These are phyloP conservation scores for Typha latifolia DNA, from an alignment of 176 grass and related monocot species.

Conservation along the genomic window DNA sequence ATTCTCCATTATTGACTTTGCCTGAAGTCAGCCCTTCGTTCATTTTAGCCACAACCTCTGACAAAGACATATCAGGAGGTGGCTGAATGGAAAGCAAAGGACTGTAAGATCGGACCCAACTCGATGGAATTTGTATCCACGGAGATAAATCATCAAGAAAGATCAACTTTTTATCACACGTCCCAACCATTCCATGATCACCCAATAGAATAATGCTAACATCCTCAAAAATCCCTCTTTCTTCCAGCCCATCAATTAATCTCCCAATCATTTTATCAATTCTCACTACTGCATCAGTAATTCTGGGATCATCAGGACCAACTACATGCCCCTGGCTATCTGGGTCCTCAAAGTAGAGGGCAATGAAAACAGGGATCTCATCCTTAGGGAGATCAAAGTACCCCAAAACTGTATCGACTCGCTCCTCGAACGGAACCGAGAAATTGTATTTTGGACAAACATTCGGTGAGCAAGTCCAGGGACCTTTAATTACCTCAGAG, in stretches of 20 bases:
- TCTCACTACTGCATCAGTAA: slow-evolving; percentile 45
- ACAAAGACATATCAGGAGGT: slow-evolving; percentile 19
- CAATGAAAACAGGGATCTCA: slow-evolving; percentile 62
- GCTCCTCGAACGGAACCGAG: slow-evolving; percentile 69
- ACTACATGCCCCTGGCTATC: slow-evolving; percentile 87
- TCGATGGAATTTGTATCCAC: slow-evolving; percentile 39
- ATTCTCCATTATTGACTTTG: slow-evolving; percentile 49
- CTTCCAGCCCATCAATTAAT: slow-evolving; percentile 66
- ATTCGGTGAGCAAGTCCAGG: slow-evolving; percentile 53
- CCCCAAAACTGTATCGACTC: slow-evolving; percentile 51
- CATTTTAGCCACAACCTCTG: slow-evolving; percentile 75
- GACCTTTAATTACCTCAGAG: slow-evolving; percentile 65
- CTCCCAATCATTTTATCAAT: slow-evolving; percentile 68
- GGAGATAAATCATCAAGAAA: slow-evolving; percentile 65
- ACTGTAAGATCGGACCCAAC: slow-evolving; percentile 49
- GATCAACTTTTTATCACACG: slow-evolving; percentile 63
- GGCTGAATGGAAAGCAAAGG: slow-evolving; percentile 75
- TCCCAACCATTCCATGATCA: slow-evolving; percentile 91
- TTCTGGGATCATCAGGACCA: slow-evolving; percentile 62
- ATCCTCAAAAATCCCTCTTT: slow-evolving; percentile 68
- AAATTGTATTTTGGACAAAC: slow-evolving; percentile 58
- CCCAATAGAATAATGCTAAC: slow-evolving; percentile 72
- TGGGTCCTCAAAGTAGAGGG: slow-evolving; percentile 94
- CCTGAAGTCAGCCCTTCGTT: slow-evolving; percentile 69
- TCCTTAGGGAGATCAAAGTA: slow-evolving; percentile 63